A percentile compares a stretch with the other conserved stretches of the same genome.
Conservation (phyloP, 2,329 filamentous ascomycete species). For the Verticillium albo-atrum region DNA sequence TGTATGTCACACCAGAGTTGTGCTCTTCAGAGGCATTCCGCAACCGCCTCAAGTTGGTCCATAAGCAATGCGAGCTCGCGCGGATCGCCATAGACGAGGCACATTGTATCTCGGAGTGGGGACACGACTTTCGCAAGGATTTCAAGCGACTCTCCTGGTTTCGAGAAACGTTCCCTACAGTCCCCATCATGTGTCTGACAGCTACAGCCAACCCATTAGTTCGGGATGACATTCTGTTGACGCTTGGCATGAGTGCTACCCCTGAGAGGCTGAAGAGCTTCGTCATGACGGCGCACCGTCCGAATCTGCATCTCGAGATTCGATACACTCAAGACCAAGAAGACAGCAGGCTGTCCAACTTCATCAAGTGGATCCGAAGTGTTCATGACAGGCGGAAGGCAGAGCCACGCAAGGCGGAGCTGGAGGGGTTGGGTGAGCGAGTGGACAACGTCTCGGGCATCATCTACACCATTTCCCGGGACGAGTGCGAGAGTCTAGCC, state of each 20-base stretch:
- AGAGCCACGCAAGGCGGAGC: slow-evolving; percentile 54
- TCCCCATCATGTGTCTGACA: slow-evolving; percentile 89
- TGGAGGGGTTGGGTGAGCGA: slow-evolving; percentile 49
- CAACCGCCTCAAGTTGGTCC: slow-evolving; percentile 64
- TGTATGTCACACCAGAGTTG: slow-evolving; percentile 92
- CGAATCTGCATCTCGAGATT: slow-evolving; percentile 88
- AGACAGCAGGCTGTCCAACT: slow-evolving; percentile 67
- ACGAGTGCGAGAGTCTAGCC: slow-evolving; percentile 70
- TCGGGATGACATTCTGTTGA: slow-evolving; percentile 74
- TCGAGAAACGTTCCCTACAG: slow-evolving; percentile 71
- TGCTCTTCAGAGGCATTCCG: slow-evolving; percentile 77
- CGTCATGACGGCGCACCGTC: slow-evolving; percentile 75
- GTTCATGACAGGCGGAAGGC: slow-evolving; percentile 65
- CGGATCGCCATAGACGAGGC: slow-evolving; percentile 90
- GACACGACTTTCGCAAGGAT: slow-evolving; percentile 91
- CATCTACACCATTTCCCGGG: slow-evolving; percentile 72
- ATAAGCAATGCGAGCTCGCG: slow-evolving; percentile 79
- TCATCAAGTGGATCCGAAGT: slow-evolving; percentile 70
- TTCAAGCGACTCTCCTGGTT: slow-evolving; percentile 89
- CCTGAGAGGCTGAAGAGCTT: slow-evolving; percentile 65
- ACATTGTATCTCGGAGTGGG: slow-evolving; percentile 97
- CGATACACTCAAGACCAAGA: slow-evolving; percentile 75
- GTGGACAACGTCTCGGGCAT: slow-evolving; percentile 67
- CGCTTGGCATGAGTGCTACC: slow-evolving; percentile 61
- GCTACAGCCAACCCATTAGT: slow-evolving; percentile 84